These are phyloP conservation scores for Fraxinus ornus DNA, from an alignment of 305 asterid genomes.

Conservation along the genomic window DNA sequence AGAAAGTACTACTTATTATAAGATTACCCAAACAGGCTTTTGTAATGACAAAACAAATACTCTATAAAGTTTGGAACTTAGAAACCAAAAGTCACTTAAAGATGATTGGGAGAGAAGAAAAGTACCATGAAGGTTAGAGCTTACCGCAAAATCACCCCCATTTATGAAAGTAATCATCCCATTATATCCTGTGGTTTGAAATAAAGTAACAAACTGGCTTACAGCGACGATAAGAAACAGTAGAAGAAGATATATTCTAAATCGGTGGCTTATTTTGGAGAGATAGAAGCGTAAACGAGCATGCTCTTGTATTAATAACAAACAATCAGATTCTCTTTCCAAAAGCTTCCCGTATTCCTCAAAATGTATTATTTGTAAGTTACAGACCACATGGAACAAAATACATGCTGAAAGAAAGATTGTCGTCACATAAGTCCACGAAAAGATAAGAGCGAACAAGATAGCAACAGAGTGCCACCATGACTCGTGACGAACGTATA, in stretches of 20 bases:
- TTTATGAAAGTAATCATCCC: constrained; percentile 62
- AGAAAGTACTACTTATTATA: neutral
- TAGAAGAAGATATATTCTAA: constrained; percentile 73
- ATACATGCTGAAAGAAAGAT: constrained; percentile 58
- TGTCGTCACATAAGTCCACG: constrained; percentile 61
- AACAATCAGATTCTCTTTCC: constrained; percentile 61
- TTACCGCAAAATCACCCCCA: constrained; percentile 90
- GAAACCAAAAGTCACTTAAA: constrained; percentile 2
- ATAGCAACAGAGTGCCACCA: constrained; percentile 65
- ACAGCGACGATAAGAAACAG: constrained; percentile 65
- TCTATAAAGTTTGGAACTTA: neutral
- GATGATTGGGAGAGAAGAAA: neutral
- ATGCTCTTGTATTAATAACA: constrained; percentile 66
- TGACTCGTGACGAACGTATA: constrained; percentile 60
- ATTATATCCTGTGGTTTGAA: constrained; percentile 62
- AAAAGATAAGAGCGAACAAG: constrained; percentile 47
- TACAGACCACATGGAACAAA: constrained; percentile 78
- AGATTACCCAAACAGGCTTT: neutral
- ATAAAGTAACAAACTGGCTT: constrained; percentile 64
- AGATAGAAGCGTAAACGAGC: constrained; percentile 61
- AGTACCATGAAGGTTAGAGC: constrained; percentile 27
- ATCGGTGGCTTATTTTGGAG: constrained; percentile 91
- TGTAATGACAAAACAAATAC: neutral
- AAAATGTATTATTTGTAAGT: constrained; percentile 75
- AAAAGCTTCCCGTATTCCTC: constrained; percentile 77